phyloP scores from a whole-genome alignment of 2,329 filamentous ascomycete species.

The Trichoderma guizhouense region DNA sequence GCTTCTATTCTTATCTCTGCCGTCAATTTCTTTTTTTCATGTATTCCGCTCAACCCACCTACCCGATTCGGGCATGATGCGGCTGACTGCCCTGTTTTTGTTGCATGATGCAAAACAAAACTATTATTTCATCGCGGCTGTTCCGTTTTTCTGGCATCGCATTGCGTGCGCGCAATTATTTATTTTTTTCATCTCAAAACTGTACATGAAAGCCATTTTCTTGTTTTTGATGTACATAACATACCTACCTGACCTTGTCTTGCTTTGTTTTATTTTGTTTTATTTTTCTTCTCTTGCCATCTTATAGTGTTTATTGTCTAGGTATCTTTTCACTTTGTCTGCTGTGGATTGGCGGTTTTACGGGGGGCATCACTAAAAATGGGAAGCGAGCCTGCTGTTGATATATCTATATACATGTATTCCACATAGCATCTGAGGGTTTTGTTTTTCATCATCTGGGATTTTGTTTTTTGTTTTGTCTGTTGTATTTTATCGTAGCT shows the following conservation, averaged over 20 bases:
- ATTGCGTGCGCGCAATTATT: not conserved
- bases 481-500: not conserved
- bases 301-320: not conserved
- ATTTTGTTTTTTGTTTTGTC: not conserved
- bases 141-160: conserved; percentile 2
- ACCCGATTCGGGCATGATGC: not conserved
- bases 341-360: conserved; percentile 12
- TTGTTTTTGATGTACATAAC: not conserved
- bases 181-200: not conserved
- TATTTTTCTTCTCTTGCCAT: not conserved
- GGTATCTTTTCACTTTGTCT: not conserved
- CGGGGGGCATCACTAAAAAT: conserved; percentile 3
- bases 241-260: not conserved
- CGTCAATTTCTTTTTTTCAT: not conserved
- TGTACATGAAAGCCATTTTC: not conserved
- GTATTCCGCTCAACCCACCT: not conserved
- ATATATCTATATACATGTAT: conserved; percentile 1
- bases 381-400: conserved; percentile 6
- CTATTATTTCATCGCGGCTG: not conserved
- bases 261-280: not conserved
- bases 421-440: not conserved
- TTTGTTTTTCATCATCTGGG: not conserved
- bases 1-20: not conserved
- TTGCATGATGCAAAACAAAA: not conserved
- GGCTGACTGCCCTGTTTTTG: not conserved